Conservation (phyloP, 148 eudicot genomes). For the Camellia granthamiana region DNA sequence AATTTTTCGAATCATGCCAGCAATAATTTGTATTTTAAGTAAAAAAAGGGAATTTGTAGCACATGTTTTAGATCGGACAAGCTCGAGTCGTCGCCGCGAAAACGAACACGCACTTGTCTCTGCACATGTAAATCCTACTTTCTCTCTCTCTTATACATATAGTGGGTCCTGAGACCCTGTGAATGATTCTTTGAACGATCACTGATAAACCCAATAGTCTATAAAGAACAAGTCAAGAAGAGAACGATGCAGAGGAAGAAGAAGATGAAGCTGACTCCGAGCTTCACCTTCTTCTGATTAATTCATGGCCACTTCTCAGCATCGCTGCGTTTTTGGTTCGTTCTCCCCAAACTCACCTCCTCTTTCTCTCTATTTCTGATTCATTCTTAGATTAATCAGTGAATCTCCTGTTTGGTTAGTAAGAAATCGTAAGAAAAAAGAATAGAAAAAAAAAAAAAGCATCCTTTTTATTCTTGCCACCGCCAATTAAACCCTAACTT, state of each 20-base stretch:
- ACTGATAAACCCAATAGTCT: neutral
- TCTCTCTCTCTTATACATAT: no score
- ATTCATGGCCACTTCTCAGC: slow-evolving; percentile 78
- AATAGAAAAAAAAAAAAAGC: neutral
- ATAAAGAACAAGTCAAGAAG: neutral
- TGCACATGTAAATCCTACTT: no score
- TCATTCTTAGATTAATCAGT: neutral
- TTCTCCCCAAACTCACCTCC: neutral
- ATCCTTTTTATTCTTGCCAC: neutral
- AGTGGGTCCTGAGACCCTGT: no score
- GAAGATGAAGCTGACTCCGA: slow-evolving; percentile 20
- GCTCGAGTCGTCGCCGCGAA: no score
- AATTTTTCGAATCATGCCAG: no score
- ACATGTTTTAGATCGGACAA: no score
- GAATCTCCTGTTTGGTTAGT: neutral
- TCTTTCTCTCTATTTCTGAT: neutral
- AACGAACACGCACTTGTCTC: no score
- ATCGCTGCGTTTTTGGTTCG: slow-evolving; percentile 87
- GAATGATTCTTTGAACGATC: neutral
- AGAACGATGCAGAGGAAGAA: slow-evolving; percentile 20
- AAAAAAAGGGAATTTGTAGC: no score
- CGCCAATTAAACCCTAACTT: neutral
- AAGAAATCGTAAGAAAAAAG: neutral
- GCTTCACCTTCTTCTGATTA: slow-evolving; percentile 21
- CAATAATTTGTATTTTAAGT: no score